Conservation (phyloP, 2,329 filamentous ascomycete genomes). For the Dactylellina parvicollis region DNA sequence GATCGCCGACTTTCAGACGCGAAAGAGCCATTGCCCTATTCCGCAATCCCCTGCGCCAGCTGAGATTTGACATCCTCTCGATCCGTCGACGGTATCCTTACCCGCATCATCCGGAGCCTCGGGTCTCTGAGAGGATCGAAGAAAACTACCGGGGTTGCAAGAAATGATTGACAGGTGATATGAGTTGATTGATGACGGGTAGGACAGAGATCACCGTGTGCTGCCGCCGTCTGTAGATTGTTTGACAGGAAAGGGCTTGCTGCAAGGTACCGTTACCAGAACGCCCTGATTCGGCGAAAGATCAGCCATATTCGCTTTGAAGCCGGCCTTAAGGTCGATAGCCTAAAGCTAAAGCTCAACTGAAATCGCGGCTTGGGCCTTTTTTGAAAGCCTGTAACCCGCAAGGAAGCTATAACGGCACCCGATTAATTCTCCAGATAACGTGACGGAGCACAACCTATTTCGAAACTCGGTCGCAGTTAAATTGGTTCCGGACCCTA, state of each 20-base stretch:
- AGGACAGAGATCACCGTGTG: conserved; percentile 28
- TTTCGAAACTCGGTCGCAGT: neutral
- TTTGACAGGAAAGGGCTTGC: conserved; percentile 27
- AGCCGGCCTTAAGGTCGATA: conserved; percentile 16
- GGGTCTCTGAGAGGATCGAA: conserved; percentile 10
- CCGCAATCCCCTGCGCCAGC: conserved; percentile 27
- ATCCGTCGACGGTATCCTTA: neutral
- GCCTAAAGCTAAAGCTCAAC: conserved; percentile 11
- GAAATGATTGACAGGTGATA: too few species aligned
- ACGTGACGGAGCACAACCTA: conserved; percentile 3
- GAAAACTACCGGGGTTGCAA: neutral
- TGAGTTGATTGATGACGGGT: conserved; percentile 19
- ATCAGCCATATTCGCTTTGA: conserved; percentile 16
- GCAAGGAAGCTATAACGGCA: conserved; percentile 1
- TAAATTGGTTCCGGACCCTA: neutral
- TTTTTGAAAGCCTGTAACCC: neutral
- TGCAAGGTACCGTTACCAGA: conserved; percentile 32
- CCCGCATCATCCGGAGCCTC: conserved; percentile 8
- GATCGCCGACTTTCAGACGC: conserved; percentile 28
- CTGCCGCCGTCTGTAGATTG: neutral
- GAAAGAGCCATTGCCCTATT: neutral
- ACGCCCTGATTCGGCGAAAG: conserved; percentile 33
- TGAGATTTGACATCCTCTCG: conserved; percentile 40
- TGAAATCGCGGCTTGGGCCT: neutral
- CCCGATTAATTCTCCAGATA: conserved; percentile 13